phyloP scores from a whole-genome alignment of 2,329 filamentous ascomycete species.

The Aureobasidium subglaciale region DNA sequence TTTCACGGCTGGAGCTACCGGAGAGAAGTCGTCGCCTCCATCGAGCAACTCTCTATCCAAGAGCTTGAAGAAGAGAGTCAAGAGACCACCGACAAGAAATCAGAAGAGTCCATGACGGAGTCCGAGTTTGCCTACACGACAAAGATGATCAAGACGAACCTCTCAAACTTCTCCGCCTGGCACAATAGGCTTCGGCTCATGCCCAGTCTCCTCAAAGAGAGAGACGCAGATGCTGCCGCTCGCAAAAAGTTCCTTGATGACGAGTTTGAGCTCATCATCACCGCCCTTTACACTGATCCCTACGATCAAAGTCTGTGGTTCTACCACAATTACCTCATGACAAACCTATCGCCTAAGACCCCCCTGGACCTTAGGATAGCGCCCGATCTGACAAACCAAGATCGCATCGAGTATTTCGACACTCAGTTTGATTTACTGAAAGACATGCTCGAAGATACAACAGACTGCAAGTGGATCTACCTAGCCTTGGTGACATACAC shows the following conservation, averaged over 20 bases:
- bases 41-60: conserved; percentile 51
- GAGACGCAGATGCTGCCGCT: conserved; percentile 54
- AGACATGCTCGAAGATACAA: conserved; percentile 58
- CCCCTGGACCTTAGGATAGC: conserved; percentile 53
- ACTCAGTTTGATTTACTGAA: conserved; percentile 68
- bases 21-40: conserved; percentile 64
- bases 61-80: conserved; percentile 27
- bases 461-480: conserved; percentile 82
- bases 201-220: conserved; percentile 64
- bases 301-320: conserved; percentile 97
- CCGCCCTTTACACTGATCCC: conserved; percentile 78
- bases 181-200: conserved; percentile 84
- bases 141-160: conserved; percentile 73
- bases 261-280: conserved; percentile 69
- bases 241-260: conserved; percentile 65
- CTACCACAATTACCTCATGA: conserved; percentile 84
- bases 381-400: conserved; percentile 52
- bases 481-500: conserved; percentile 75
- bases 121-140: conserved; percentile 84
- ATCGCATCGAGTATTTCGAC: conserved; percentile 59
- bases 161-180: conserved; percentile 98
- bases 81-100: neutral
- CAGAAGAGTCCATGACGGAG: conserved; percentile 57
- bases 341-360: conserved; percentile 51
- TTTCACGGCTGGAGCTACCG: conserved; percentile 97